Conservation (phyloP, 441 rosid species). For the Erodium texanum region DNA sequence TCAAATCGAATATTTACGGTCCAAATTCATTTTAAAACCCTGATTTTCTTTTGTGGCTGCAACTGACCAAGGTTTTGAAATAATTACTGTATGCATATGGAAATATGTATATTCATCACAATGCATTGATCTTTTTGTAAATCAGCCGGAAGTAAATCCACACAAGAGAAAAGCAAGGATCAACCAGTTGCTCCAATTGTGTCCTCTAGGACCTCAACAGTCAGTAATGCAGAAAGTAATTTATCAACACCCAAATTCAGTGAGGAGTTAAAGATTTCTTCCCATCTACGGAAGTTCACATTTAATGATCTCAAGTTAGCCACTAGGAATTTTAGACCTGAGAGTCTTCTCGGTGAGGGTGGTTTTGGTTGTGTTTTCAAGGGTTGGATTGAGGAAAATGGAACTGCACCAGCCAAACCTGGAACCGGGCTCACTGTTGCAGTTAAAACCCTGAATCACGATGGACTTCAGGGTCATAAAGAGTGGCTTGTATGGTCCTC, state of each 20-base stretch:
- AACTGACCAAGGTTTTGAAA: not conserved
- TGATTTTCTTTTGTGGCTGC: not conserved
- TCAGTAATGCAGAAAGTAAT: constrained; percentile 41
- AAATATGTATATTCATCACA: constrained; percentile 7
- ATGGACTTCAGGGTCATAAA: constrained; percentile 48
- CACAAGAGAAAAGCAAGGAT: constrained; percentile 39
- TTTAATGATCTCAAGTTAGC: constrained; percentile 40
- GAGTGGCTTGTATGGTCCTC: constrained; percentile 35
- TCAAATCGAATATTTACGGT: too few species aligned
- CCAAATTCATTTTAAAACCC: not conserved
- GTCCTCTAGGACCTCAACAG: constrained; percentile 29
- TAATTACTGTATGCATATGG: not conserved
- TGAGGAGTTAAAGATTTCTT: constrained; percentile 40
- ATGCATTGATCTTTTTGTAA: constrained; percentile 15
- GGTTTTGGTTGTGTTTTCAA: constrained; percentile 39
- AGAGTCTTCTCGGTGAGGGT: constrained; percentile 49
- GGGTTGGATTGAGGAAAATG: constrained; percentile 25
- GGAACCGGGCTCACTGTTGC: constrained; percentile 50
- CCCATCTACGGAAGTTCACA: constrained; percentile 37
- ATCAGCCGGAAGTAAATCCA: constrained; percentile 44
- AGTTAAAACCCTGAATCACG: constrained; percentile 41
- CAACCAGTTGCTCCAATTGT: constrained; percentile 37
- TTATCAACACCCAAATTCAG: constrained; percentile 37
- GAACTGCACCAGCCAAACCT: constrained; percentile 48
- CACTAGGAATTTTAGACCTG: constrained; percentile 41